Percentiles rank a stretch among this genome's conserved stretches.
phyloP scores from a whole-genome alignment of 1,284 basidiomycete species.

The Schizopora paradoxa region DNA sequence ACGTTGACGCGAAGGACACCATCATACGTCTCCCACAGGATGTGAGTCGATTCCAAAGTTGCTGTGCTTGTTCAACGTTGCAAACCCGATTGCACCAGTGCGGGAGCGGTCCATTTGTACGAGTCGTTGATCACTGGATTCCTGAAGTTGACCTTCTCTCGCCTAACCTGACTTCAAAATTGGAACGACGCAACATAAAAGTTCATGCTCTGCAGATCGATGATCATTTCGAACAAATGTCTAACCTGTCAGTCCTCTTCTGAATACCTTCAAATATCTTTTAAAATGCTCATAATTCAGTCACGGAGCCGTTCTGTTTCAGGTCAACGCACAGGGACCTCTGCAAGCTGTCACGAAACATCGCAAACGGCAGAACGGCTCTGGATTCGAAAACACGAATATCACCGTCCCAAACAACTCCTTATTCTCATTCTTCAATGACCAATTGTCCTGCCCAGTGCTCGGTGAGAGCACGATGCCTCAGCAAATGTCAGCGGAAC shows the following conservation, averaged over 20 bases:
- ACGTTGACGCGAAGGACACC: slow-evolving; percentile 41
- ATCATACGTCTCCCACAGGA: slow-evolving; percentile 47
- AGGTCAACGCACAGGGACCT: too few species aligned
- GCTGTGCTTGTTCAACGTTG: background rate
- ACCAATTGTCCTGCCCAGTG: too few species aligned
- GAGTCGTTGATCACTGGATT: slow-evolving; percentile 38
- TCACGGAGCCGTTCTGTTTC: too few species aligned
- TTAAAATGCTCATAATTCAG: too few species aligned
- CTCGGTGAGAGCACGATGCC: too few species aligned
- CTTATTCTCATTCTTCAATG: too few species aligned
- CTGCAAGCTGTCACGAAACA: too few species aligned
- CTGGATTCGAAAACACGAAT: too few species aligned
- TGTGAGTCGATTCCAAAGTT: slow-evolving; percentile 29
- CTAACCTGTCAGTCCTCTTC: background rate
- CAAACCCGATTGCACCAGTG: slow-evolving; percentile 33
- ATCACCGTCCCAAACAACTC: too few species aligned
- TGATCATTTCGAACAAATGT: slow-evolving; percentile 35
- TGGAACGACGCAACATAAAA: slow-evolving; percentile 31
- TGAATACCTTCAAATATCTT: background rate
- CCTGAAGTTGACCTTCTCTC: slow-evolving; percentile 42
- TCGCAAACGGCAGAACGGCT: too few species aligned
- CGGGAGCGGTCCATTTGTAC: slow-evolving; percentile 43
- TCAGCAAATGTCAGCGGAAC: too few species aligned
- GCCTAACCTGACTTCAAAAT: slow-evolving; percentile 23
- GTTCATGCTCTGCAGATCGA: slow-evolving; percentile 41